Conservation (phyloP, 108 stramenopile genomes). For the Pseudonitzschia delicatissima region DNA sequence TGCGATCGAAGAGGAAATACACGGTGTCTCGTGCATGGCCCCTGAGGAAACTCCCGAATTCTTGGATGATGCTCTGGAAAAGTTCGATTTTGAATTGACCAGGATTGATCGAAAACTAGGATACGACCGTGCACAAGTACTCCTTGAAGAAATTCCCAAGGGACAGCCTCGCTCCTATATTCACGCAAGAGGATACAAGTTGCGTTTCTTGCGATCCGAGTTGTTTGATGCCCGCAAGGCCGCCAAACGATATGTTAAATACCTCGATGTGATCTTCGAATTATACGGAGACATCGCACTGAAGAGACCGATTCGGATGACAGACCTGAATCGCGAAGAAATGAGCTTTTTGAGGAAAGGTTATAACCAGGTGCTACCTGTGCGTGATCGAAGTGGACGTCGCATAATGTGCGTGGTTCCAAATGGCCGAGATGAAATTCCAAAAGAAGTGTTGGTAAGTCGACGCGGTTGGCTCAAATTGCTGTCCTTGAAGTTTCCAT, state of each 20-base stretch:
- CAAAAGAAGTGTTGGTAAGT: background rate
- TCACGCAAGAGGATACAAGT: conserved; percentile 1
- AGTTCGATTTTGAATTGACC: conserved; percentile 10
- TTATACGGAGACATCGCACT: conserved; percentile 26
- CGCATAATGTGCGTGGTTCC: background rate
- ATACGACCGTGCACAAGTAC: conserved; percentile 9
- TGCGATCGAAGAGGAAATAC: conserved; percentile 15
- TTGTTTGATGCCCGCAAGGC: conserved; percentile 27
- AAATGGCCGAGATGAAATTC: background rate
- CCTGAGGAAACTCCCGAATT: conserved; percentile 9
- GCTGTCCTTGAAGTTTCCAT: too few relatives aligned
- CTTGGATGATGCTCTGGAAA: background rate
- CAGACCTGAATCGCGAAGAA: conserved; percentile 6
- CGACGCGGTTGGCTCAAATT: too few relatives aligned
- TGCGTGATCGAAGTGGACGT: conserved; percentile 7
- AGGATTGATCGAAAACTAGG: conserved; percentile 10
- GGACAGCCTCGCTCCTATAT: background rate
- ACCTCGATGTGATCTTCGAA: conserved; percentile 35
- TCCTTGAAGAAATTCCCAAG: background rate
- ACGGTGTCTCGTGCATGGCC: conserved; percentile 6
- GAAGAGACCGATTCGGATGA: conserved; percentile 1
- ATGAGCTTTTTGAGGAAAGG: background rate
- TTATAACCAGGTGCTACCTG: conserved; percentile 6
- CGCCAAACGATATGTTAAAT: conserved; percentile 24
- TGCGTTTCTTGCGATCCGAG: conserved; percentile 36